Evolutionary conservation across 2,329 filamentous ascomycete genomes (phyloP), one percentile per base, ranked within the genome.

Genomic region (Hirsutella thompsonii): DNA sequence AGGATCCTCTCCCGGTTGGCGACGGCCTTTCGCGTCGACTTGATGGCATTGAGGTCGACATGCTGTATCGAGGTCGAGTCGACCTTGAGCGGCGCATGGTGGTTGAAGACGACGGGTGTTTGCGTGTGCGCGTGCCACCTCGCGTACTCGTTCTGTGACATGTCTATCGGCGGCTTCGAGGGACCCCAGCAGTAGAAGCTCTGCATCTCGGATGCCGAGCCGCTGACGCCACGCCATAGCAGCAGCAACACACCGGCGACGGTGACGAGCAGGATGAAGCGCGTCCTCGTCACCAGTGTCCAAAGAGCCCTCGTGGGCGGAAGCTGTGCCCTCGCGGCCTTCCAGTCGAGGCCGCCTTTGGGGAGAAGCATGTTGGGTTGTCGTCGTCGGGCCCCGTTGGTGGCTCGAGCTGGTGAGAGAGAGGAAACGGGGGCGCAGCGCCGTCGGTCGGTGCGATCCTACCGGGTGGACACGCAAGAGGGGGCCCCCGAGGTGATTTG

Each of bases 121-220:
- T 89, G 81, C 47, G 92, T 69, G 57, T 94, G 89, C 43, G 79
- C 79, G 50, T 84, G 82, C 92, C 92, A 98, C 49, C 86, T 75
- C 46, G 81, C 81, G 61, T 90, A 82, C 59, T 98, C 92, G 59
- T 95, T 95, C 42, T 82, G 68, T 34, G 83, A 78, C 87, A 98
- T 94, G 49, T 92, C 79, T 79, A 94, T 93, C 40, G 92, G 92
- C n/a, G 92, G 78, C 68, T 93, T 95, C 20, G 83, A 78, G 13
- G 92, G 90, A 11, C 92, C 92, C 75, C 88, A 96, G 69, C 92
- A 98, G 66, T 94, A 94, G 65, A 94, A 95, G 65, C 90, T 93
- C 70, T 94, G 87, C 79, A 94, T 86, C 57, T 94, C 86, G 36
- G 79, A 79, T 30, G 87, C 83, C 9, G 85, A 85, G 44, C 75